Evolutionary conservation across 805 yeast genomes (phyloP).

Genomic region (Wickerhamiella parazyma): DNA sequence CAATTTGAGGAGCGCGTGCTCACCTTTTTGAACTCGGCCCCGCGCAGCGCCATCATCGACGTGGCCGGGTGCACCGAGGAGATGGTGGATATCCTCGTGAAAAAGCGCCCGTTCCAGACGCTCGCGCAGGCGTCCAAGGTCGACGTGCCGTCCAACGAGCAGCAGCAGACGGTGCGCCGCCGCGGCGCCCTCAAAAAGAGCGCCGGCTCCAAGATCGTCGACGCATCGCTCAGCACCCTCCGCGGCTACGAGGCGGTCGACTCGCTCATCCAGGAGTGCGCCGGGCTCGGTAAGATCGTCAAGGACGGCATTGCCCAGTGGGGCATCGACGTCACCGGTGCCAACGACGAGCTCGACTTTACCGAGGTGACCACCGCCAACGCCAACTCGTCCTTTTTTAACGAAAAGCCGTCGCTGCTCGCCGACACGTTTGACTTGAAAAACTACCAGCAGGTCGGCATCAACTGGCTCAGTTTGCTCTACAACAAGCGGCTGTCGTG

Average conservation of each 20-base stretch:
- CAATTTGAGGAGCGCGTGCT: conserved; percentile 54
- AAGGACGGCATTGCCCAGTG: conserved; percentile 62
- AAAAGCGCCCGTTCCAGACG: conserved; percentile 53
- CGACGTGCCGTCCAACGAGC: conserved; percentile 32
- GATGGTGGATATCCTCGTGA: conserved; percentile 50
- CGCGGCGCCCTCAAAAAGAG: conserved; percentile 37
- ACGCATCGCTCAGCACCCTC: conserved; percentile 52
- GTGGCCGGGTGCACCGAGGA: conserved; percentile 57
- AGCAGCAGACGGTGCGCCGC: conserved; percentile 23
- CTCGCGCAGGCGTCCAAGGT: conserved; percentile 47
- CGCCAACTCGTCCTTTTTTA: conserved; percentile 31
- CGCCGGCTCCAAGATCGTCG: conserved; percentile 62
- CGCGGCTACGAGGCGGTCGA: conserved; percentile 92
- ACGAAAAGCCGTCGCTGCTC: conserved; percentile 56
- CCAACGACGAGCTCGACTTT: conserved; percentile 41
- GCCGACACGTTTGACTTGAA: conserved; percentile 56
- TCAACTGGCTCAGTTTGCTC: conserved; percentile 79
- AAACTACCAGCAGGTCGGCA: conserved; percentile 90
- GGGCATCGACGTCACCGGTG: conserved; percentile 72
- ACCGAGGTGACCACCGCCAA: conserved; percentile 34
- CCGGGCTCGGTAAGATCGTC: conserved; percentile 58
- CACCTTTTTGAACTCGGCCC: conserved; percentile 66
- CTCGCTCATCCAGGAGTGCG: conserved; percentile 73
- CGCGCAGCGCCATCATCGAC: conserved; percentile 63
- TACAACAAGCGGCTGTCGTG: conserved; percentile 74